Conservation (phyloP, 352 stramenopile genomes). For the Phytophthora syringae region DNA sequence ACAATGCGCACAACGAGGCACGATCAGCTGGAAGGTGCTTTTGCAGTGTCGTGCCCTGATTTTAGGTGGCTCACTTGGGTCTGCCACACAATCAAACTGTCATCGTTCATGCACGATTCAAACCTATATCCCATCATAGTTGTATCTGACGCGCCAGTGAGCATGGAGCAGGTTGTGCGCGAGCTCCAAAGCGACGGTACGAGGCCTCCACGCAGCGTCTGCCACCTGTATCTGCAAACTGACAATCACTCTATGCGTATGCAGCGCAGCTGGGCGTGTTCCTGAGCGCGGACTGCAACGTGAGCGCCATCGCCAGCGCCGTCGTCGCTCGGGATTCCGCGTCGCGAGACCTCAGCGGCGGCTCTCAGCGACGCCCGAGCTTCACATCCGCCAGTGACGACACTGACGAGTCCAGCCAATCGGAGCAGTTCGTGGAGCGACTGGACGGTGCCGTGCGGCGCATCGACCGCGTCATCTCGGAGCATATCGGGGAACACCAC, state of each 20-base stretch:
- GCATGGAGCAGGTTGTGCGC: constrained; percentile 78
- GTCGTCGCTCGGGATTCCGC: constrained; percentile 75
- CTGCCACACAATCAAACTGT: constrained; percentile 6
- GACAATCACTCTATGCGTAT: constrained; percentile 1
- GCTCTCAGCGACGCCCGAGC: constrained; percentile 21
- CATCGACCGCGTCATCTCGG: constrained; percentile 82
- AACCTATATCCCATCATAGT: constrained; percentile 28
- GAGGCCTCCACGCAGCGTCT: background rate
- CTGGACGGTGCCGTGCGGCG: constrained; percentile 68
- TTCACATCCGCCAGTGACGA: constrained; percentile 24
- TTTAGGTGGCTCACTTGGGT: constrained; percentile 1
- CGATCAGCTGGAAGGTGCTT: background rate
- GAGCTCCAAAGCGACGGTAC: constrained; percentile 80
- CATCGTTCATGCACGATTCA: constrained; percentile 4
- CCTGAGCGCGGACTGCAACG: constrained; percentile 72
- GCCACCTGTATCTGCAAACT: background rate
- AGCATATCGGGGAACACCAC: constrained; percentile 83
- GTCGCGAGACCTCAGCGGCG: constrained; percentile 30
- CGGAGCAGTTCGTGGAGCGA: constrained; percentile 76
- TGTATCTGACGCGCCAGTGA: constrained; percentile 28
- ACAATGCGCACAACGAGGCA: constrained; percentile 4
- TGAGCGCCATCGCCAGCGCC: constrained; percentile 79
- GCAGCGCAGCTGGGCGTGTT: constrained; percentile 82
- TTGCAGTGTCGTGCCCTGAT: constrained; percentile 18
- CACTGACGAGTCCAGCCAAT: constrained; percentile 49